A percentile compares a stretch with the other conserved stretches of the same genome.
phyloP scores from a whole-genome alignment of 2,329 filamentous ascomycete species.

The Penicillium sp. region DNA sequence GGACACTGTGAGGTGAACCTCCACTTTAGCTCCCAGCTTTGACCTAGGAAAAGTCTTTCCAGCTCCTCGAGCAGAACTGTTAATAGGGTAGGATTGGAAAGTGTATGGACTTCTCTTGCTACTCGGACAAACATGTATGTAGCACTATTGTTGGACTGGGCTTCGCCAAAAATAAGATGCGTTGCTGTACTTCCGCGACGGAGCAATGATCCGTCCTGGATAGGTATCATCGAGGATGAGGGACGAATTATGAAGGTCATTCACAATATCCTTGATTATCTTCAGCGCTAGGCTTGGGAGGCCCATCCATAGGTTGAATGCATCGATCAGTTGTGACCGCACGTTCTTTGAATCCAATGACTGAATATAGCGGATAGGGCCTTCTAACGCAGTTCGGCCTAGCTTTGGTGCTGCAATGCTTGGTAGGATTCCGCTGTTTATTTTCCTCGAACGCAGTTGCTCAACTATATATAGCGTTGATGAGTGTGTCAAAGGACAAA shows the following conservation, averaged over 20 bases:
- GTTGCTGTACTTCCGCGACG: not conserved
- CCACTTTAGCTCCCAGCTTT: slow-evolving; percentile 93
- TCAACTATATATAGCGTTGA: too few species aligned
- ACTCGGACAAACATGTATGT: not conserved
- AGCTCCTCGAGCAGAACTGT: not conserved
- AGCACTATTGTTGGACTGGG: slow-evolving; percentile 6
- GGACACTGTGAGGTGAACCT: slow-evolving; percentile 6
- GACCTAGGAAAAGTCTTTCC: slow-evolving; percentile 56
- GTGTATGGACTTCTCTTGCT: too few species aligned
- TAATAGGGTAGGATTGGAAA: not conserved
- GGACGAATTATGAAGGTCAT: not conserved
- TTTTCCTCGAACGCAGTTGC: not conserved
- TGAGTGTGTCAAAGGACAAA: too few species aligned
- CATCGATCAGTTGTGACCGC: not conserved
- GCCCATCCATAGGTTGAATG: not conserved
- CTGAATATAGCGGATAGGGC: not conserved
- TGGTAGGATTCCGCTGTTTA: too few species aligned
- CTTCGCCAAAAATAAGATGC: slow-evolving; percentile 3
- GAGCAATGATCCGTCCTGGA: slow-evolving; percentile 2
- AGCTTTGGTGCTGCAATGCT: not conserved
- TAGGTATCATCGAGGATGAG: slow-evolving; percentile 3
- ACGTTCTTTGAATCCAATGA: not conserved
- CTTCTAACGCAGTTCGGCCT: not conserved
- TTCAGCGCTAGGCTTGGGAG: not conserved
- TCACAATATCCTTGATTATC: not conserved